Conservation (phyloP, 192 early-diverging fungal genomes). For the Cetraspora pellucida region DNA sequence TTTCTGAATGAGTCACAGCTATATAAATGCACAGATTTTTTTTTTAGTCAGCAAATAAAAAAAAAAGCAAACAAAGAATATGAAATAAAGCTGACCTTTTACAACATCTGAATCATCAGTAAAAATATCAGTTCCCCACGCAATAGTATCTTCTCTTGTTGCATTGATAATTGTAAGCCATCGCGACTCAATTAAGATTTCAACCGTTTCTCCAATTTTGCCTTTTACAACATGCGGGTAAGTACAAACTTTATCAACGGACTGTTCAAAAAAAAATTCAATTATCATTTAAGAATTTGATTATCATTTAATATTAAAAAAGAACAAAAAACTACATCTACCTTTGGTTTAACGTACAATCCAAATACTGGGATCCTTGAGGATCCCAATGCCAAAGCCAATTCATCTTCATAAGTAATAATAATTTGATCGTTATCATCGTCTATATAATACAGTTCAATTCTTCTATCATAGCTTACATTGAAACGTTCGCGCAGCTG, state of each 20-base stretch:
- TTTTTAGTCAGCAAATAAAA: not conserved
- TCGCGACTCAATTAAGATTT: not conserved
- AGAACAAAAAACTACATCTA: not conserved
- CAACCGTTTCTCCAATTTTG: not conserved
- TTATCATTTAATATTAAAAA: not conserved
- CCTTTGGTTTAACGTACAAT: conserved; percentile 12
- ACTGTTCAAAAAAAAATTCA: not conserved
- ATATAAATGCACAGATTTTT: not conserved
- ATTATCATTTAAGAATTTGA: not conserved
- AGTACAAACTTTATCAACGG: not conserved
- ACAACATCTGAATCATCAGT: conserved; percentile 21
- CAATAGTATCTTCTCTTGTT: conserved; percentile 9
- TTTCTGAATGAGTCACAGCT: conserved; percentile 6
- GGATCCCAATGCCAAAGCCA: not conserved
- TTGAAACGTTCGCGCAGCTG: conserved; percentile 24
- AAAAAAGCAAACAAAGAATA: not conserved
- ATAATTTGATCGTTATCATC: conserved; percentile 1
- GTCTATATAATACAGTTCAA: conserved; percentile 19
- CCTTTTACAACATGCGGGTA: not conserved
- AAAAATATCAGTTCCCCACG: conserved; percentile 21
- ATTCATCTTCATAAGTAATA: conserved; percentile 20
- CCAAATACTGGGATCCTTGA: conserved; percentile 2
- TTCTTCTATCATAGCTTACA: not conserved
- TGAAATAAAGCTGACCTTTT: not conserved
- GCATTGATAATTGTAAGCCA: conserved; percentile 8